Evolutionary conservation across 495 filamentous ascomycete species (phyloP).

Genomic region (Neurospora sp.): DNA sequence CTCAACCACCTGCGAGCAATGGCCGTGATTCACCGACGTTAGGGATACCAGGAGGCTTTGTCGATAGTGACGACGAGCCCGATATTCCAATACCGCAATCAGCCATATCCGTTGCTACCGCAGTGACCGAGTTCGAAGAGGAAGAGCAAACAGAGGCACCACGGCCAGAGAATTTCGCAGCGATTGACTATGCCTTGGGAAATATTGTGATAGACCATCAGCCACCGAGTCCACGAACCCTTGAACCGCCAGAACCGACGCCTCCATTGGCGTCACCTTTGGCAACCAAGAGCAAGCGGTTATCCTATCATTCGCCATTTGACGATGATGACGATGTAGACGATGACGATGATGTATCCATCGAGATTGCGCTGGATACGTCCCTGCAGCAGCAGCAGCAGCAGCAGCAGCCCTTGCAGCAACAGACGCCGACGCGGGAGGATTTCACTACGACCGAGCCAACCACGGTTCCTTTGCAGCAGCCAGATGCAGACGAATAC

Average conservation of each 20-base stretch:
- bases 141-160: conserved; percentile 57
- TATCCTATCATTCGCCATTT: conserved; percentile 31
- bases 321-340: conserved; percentile 26
- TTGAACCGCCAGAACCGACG: background rate
- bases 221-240: background rate
- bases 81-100: conserved; percentile 29
- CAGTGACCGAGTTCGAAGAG: conserved; percentile 58
- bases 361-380: conserved; percentile 32
- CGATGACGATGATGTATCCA: conserved; percentile 31
- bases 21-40: conserved; percentile 56
- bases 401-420: conserved; percentile 11
- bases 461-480: conserved; percentile 5
- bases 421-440: conserved; percentile 21
- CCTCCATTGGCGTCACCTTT: background rate
- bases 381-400: conserved; percentile 5
- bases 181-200: conserved; percentile 16
- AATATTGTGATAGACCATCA: conserved; percentile 2
- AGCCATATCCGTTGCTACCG: conserved; percentile 45
- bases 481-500: conserved; percentile 26
- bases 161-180: conserved; percentile 13
- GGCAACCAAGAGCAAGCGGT: conserved; percentile 15
- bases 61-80: conserved; percentile 10
- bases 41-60: conserved; percentile 53
- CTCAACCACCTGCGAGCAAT: conserved; percentile 1
- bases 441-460: conserved; percentile 11